Evolutionary conservation across 331 rosid species (phyloP).

Genomic region (Erythrophleum ivorense): DNA sequence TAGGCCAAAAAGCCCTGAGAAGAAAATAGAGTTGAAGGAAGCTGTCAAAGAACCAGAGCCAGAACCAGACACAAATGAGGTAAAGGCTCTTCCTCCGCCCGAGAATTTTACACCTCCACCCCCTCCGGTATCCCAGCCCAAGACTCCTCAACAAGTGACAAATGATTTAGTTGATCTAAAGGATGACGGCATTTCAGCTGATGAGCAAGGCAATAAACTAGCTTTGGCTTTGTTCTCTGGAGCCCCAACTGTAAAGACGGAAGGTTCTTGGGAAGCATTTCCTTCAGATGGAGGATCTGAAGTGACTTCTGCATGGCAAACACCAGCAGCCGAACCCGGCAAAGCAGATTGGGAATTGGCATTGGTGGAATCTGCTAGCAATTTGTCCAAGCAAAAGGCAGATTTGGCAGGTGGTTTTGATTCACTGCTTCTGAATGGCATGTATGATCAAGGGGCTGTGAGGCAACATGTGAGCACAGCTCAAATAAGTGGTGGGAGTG

Average conservation of each 20-base stretch:
- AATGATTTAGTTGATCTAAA: conserved; percentile 76
- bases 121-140: conserved; percentile 36
- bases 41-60: conserved; percentile 46
- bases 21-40: conserved; percentile 49
- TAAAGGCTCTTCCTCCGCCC: conserved; percentile 88
- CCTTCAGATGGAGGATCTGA: conserved; percentile 66
- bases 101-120: conserved; percentile 66
- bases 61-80: conserved; percentile 56
- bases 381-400: conserved; percentile 68
- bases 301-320: conserved; percentile 82
- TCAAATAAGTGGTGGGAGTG: conserved; percentile 78
- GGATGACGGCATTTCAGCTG: conserved; percentile 68
- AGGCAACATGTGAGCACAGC: conserved; percentile 82
- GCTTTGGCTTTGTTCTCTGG: conserved; percentile 88
- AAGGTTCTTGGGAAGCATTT: conserved; percentile 87
- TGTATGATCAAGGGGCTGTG: conserved; percentile 96
- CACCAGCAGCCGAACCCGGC: conserved; percentile 78
- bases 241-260: conserved; percentile 46
- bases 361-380: conserved; percentile 71
- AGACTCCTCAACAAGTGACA: conserved; percentile 53
- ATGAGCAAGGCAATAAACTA: conserved; percentile 80
- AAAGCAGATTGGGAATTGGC: conserved; percentile 96
- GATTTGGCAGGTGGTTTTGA: conserved; percentile 86
- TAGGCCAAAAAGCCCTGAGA: conserved; percentile 57
- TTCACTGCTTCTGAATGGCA: conserved; percentile 76